Evolutionary conservation across 1,284 basidiomycete species (phyloP).

Genomic region (Ustilago crameri): DNA sequence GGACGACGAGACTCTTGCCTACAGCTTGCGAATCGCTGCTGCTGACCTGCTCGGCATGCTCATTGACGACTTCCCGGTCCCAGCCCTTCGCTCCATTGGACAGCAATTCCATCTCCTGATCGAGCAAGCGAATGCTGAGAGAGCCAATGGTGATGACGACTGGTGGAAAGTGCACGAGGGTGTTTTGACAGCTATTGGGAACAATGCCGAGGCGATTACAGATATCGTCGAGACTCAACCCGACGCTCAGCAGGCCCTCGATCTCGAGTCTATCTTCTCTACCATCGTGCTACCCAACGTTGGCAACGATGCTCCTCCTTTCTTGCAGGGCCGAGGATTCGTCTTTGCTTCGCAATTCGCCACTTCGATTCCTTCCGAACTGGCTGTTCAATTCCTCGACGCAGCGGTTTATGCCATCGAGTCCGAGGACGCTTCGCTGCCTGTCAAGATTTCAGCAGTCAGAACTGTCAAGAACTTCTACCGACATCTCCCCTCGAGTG

Average conservation of each 20-base stretch:
- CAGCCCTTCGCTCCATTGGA: slow-evolving; percentile 72
- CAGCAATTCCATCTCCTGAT: slow-evolving; percentile 70
- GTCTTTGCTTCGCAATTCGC: slow-evolving; percentile 93
- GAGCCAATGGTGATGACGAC: slow-evolving; percentile 60
- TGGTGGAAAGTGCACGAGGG: slow-evolving; percentile 86
- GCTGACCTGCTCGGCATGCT: slow-evolving; percentile 86
- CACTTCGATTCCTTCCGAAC: slow-evolving; percentile 76
- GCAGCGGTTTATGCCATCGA: slow-evolving; percentile 88
- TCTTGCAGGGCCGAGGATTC: slow-evolving; percentile 92
- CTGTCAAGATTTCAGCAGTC: slow-evolving; percentile 92
- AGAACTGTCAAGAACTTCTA: slow-evolving; percentile 70
- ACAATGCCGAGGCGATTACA: slow-evolving; percentile 80
- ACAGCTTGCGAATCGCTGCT: slow-evolving; percentile 83
- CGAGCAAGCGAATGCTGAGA: slow-evolving; percentile 71
- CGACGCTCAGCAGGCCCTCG: slow-evolving; percentile 69
- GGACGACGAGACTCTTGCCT: slow-evolving; percentile 86
- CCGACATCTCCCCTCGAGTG: slow-evolving; percentile 71
- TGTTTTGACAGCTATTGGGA: slow-evolving; percentile 83
- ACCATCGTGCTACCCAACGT: slow-evolving; percentile 83
- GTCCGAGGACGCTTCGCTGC: slow-evolving; percentile 76
- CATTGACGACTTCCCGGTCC: slow-evolving; percentile 76
- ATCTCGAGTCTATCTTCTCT: slow-evolving; percentile 80
- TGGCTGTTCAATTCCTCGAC: slow-evolving; percentile 76
- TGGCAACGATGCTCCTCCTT: slow-evolving; percentile 75
- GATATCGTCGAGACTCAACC: slow-evolving; percentile 78